These are phyloP conservation scores for Sporothrix dimorphospora DNA, from an alignment of 2,329 filamentous ascomycete genomes.

Conservation along the genomic window DNA sequence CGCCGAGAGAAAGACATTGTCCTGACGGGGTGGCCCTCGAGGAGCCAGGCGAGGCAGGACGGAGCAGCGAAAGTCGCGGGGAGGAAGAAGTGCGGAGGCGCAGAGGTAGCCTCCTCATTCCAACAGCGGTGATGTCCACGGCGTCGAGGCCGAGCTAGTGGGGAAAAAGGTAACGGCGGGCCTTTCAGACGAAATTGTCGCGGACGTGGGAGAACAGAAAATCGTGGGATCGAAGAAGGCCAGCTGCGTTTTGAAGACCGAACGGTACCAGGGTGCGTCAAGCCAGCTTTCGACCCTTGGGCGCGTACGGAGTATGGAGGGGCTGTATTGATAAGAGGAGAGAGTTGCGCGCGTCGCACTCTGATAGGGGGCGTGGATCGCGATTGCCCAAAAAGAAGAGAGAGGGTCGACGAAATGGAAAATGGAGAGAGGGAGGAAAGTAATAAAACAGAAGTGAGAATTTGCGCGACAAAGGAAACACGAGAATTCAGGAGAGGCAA, in stretches of 20 bases:
- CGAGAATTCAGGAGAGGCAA: constrained; percentile 9
- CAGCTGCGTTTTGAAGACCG: neutral
- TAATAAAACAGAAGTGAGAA: neutral
- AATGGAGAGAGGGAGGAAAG: neutral
- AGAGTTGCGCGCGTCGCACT: constrained; percentile 10
- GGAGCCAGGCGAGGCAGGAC: constrained; percentile 17
- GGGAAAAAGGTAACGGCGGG: neutral
- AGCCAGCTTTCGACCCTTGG: neutral
- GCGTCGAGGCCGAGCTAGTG: constrained; percentile 6
- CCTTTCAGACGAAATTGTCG: neutral
- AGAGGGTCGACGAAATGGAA: neutral
- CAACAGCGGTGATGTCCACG: constrained; percentile 39
- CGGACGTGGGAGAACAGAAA: neutral
- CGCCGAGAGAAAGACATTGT: constrained; percentile 30
- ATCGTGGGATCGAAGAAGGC: neutral
- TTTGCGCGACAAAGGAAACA: constrained; percentile 5
- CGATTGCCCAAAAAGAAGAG: neutral
- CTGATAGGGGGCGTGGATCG: constrained; percentile 8
- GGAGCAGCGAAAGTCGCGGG: constrained; percentile 24
- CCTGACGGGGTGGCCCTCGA: constrained; percentile 31
- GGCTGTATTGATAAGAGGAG: neutral
- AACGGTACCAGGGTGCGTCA: neutral
- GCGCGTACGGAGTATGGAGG: neutral
- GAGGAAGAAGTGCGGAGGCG: constrained; percentile 41
- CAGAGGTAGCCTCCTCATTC: constrained; percentile 51